Conservation (phyloP, 2,329 filamentous ascomycete species). For the Beauveria varroae region DNA sequence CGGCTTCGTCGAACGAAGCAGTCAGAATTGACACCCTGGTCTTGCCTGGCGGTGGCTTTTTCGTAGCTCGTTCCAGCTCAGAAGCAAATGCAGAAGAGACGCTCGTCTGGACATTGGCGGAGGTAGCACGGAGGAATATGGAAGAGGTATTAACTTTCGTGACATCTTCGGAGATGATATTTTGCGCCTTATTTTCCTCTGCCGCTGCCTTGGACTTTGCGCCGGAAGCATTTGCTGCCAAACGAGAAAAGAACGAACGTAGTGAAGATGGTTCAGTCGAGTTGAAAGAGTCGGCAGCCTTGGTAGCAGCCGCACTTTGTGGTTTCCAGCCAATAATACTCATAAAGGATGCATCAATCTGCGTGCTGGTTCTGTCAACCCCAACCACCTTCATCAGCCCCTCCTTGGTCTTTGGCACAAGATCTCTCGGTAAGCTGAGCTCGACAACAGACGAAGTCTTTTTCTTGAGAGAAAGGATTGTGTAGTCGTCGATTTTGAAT, state of each 20-base stretch:
- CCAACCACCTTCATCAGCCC: slow-evolving; percentile 77
- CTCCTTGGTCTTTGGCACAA: slow-evolving; percentile 77
- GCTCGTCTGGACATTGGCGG: slow-evolving; percentile 71
- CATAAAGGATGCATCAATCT: slow-evolving; percentile 89
- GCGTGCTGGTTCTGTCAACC: slow-evolving; percentile 80
- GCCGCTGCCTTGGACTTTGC: slow-evolving; percentile 48
- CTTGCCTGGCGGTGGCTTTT: slow-evolving; percentile 86
- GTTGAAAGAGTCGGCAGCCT: slow-evolving; percentile 42
- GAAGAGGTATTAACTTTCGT: slow-evolving; percentile 63
- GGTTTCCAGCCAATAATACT: slow-evolving; percentile 80
- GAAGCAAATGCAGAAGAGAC: slow-evolving; percentile 65
- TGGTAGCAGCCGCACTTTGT: slow-evolving; percentile 32
- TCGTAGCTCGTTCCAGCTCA: slow-evolving; percentile 90
- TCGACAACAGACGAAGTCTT: slow-evolving; percentile 72
- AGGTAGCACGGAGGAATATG: slow-evolving; percentile 84
- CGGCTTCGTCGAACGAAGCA: slow-evolving; percentile 77
- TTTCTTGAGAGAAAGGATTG: slow-evolving; percentile 71
- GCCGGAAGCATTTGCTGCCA: slow-evolving; percentile 54
- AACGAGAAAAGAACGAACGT: slow-evolving; percentile 70
- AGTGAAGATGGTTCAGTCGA: slow-evolving; percentile 51
- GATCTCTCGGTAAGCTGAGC: slow-evolving; percentile 66
- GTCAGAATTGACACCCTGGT: slow-evolving; percentile 84
- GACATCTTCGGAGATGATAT: slow-evolving; percentile 61
- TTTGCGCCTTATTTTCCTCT: slow-evolving; percentile 57
- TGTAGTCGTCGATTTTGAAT: slow-evolving; percentile 83